Evolutionary conservation across 495 filamentous ascomycete genomes (phyloP), one percentile per base, ranked within the genome.

Genomic region (Astrothelium macrocarpum): DNA sequence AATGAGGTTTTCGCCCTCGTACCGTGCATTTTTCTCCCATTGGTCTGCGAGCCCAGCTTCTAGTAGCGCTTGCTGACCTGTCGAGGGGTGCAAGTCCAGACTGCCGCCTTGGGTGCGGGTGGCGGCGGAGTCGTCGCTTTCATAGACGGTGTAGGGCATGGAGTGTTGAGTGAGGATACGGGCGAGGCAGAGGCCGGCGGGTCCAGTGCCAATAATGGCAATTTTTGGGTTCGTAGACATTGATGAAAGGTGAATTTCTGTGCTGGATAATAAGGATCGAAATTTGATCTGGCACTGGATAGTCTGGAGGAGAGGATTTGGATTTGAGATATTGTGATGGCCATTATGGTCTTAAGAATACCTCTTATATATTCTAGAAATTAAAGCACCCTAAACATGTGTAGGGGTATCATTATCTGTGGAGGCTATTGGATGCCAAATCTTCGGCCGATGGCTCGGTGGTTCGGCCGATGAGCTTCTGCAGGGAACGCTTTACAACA

Each of bases 161-260:
- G 69, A 63, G 31, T 72, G 66, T 2, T 76, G 65, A 49, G 76
- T 70, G 46, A 87, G 77, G 26, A 86, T 76, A 11, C 79, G 78
- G 26, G 81, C 84, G 32, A 87, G 73, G 63, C 76, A 79, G 53
- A 81, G 78, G 39, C 84, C 83, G 14, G 74, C 73, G 1, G 83
- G 83, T 18, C 84, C 82, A 53, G 78, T 81, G 62, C 83, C 83
- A 36, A 86, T 72, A 62, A 85, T 84, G 62, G 82, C 82, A 59
- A 86, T 82, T 63, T 71, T 75, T 1, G 71, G 70, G 63, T 23
- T 60, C 64, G 64, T 64, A 23, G 28, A 14, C 1, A 29, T 32
- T 12, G 46, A n/a, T n/a, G n/a, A n/a, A n/a, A n/a, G n/a, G n/a
- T n/a, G n/a, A n/a, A n/a, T n/a, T n/a, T n/a, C n/a, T n/a, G n/a